Conservation (phyloP, 2,329 filamentous ascomycete genomes). For the Massarina eburnea region DNA sequence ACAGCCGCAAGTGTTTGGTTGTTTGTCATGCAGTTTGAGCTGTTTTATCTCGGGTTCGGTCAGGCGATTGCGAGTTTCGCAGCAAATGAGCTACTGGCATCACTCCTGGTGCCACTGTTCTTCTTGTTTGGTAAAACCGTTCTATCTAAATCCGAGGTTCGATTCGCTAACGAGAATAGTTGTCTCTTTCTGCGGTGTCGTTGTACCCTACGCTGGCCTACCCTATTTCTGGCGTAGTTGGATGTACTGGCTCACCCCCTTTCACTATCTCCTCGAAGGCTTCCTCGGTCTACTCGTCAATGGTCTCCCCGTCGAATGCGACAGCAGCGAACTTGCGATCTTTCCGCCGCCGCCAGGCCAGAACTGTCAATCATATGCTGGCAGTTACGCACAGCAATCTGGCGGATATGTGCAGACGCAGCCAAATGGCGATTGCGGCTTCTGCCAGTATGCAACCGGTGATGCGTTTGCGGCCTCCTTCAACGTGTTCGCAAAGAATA, state of each 20-base stretch:
- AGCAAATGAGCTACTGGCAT: conserved; percentile 68
- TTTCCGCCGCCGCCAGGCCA: conserved; percentile 62
- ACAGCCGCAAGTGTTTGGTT: conserved; percentile 64
- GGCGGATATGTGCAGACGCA: conserved; percentile 64
- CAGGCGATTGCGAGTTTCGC: conserved; percentile 56
- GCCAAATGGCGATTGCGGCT: conserved; percentile 61
- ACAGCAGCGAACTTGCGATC: conserved; percentile 58
- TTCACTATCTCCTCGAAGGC: conserved; percentile 66
- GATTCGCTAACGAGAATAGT: conserved; percentile 38
- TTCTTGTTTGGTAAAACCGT: conserved; percentile 57
- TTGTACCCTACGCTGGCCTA: conserved; percentile 67
- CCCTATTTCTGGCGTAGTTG: conserved; percentile 64
- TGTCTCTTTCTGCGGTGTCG: conserved; percentile 72
- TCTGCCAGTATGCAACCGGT: conserved; percentile 64
- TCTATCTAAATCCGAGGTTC: too few species aligned
- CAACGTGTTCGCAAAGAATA: conserved; percentile 61
- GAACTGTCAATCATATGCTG: conserved; percentile 63
- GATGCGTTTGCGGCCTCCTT: conserved; percentile 61
- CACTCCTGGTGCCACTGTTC: conserved; percentile 67
- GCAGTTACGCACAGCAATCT: conserved; percentile 53
- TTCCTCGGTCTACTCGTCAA: conserved; percentile 61
- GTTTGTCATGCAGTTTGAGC: conserved; percentile 65
- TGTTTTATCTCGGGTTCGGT: conserved; percentile 66
- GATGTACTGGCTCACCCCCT: conserved; percentile 61
- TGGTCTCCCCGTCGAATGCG: conserved; percentile 58